phyloP scores from a whole-genome alignment of 2,329 filamentous ascomycete genomes.

The Aspergillus ruber region DNA sequence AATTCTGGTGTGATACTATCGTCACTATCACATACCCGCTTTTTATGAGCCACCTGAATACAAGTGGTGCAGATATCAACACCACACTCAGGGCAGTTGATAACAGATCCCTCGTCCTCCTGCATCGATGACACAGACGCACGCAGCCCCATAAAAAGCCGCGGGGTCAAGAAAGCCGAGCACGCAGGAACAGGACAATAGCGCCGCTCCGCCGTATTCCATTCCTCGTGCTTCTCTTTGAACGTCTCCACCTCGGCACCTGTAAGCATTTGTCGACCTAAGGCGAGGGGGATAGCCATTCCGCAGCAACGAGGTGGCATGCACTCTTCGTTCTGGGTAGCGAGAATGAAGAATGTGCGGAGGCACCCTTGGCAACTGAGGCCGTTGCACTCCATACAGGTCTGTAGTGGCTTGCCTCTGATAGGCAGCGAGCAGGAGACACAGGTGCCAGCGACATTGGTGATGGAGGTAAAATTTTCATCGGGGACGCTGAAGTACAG shows the following conservation, averaged over 20 bases:
- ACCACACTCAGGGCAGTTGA: constrained; percentile 39
- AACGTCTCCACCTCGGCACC: constrained; percentile 32
- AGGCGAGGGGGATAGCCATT: constrained; percentile 36
- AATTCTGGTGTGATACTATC: constrained; percentile 30
- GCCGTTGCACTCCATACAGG: constrained; percentile 2
- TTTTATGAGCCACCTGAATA: constrained; percentile 35
- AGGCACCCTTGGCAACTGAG: constrained; percentile 7
- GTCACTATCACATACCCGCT: constrained; percentile 19
- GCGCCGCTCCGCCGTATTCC: constrained; percentile 38
- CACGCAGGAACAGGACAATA: constrained; percentile 47
- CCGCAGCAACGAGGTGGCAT: constrained; percentile 45
- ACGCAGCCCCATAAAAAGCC: constrained; percentile 14
- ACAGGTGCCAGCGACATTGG: too few relatives aligned
- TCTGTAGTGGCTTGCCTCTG: background rate
- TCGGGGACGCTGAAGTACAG: too few relatives aligned
- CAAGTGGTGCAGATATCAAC: constrained; percentile 40
- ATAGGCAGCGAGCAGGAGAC: too few relatives aligned
- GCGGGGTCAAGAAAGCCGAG: constrained; percentile 42
- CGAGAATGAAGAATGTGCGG: constrained; percentile 34
- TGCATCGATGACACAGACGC: background rate
- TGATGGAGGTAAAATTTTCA: too few relatives aligned
- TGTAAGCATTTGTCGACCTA: constrained; percentile 30
- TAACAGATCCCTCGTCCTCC: constrained; percentile 14
- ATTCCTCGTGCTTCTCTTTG: constrained; percentile 44
- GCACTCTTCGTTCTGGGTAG: constrained; percentile 30